Base-by-base conservation (phyloP, 805 yeast species). In the Barnettozyma wickerhamii region DNA sequence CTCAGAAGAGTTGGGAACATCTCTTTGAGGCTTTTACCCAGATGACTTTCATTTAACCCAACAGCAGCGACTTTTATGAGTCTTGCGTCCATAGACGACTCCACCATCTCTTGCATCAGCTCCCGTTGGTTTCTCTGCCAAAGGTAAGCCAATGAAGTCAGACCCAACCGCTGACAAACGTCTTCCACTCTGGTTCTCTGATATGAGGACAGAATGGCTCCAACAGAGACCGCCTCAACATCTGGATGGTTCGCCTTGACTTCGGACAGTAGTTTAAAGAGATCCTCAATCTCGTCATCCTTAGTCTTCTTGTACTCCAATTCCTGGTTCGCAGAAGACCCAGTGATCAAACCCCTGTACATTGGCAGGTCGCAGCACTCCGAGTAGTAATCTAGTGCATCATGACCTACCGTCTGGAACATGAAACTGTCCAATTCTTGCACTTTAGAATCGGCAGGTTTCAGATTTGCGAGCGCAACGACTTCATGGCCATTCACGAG, bases 341-440 rank as follows among this genome's bases (percentile, higher is more conserved):
- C 93, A 0, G 49, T 52, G 26, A 91, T 87, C 12, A 70, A 68
- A 6, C 74, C 77, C 37, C 95, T 65, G 54, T 81, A 88, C 58
- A 93, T 63, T 0, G 99, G 98, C 1, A 84, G 77, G 7, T 79
- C 90, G 31, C 85, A 65, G 53, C 95, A 85, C 45, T 80, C 71
- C 3, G 74, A 65, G 55, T 90, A 87, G 39, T 66, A 61, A 0
- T 75, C 71, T 3, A 93, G 69, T 4, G 84, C 76, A 47, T 84
- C 86, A 60, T 85, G 93, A 0, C 99, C 99, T 7, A 93, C 98
- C 0, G 99, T 93, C 63, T 93, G 99, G 62, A 86, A 93, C 99
- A 93, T 93, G 57, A 83, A 91, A 40, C 96, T 86, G 59, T 93
- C 97, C 40, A 93, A 65, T 60, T 93, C 99, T 50, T 79, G 82